These are phyloP conservation scores for Clavispora carvajalis DNA, from an alignment of 805 yeast species.

Conservation along the genomic window DNA sequence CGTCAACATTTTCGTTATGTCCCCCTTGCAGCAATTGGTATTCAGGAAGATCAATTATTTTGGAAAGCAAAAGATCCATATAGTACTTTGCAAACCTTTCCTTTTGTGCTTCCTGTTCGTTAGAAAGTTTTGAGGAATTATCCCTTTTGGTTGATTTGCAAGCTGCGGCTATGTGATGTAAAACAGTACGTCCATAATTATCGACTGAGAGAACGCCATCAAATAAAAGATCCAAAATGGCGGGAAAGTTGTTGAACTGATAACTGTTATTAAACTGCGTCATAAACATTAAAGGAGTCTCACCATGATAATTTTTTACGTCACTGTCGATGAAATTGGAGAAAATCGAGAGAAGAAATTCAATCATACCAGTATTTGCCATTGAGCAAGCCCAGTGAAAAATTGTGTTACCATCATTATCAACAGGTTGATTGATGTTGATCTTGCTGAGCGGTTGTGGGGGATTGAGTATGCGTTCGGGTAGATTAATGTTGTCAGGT, in stretches of 20 bases:
- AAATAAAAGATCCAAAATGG: slow-evolving; percentile 27
- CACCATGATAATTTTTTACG: slow-evolving; percentile 77
- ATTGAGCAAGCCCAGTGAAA: slow-evolving; percentile 95
- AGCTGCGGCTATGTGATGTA: slow-evolving; percentile 36
- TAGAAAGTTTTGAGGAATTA: slow-evolving; percentile 1
- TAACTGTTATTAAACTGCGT: slow-evolving; percentile 37
- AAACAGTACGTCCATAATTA: slow-evolving; percentile 34
- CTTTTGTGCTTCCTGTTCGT: slow-evolving; percentile 11
- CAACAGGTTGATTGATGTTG: slow-evolving; percentile 79
- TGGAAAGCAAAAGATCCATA: slow-evolving; percentile 32
- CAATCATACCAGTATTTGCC: slow-evolving; percentile 69
- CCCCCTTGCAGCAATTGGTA: slow-evolving; percentile 14
- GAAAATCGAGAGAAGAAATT: slow-evolving; percentile 55
- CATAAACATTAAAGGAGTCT: slow-evolving; percentile 63
- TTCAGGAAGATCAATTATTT: slow-evolving; percentile 27
- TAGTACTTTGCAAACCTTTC: slow-evolving; percentile 37
- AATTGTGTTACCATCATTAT: slow-evolving; percentile 89
- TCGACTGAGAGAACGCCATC: slow-evolving; percentile 36
- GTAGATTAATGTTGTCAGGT: slow-evolving; percentile 16
- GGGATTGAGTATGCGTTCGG: slow-evolving; percentile 44
- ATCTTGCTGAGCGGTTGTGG: slow-evolving; percentile 53
- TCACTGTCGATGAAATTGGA: slow-evolving; percentile 61
- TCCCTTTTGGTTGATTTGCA: slow-evolving; percentile 14
- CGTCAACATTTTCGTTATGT: slow-evolving; percentile 10
- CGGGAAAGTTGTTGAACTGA: slow-evolving; percentile 33